These are phyloP conservation scores for Turnera subulata DNA, from an alignment of 345 rosid genomes.

Conservation along the genomic window DNA sequence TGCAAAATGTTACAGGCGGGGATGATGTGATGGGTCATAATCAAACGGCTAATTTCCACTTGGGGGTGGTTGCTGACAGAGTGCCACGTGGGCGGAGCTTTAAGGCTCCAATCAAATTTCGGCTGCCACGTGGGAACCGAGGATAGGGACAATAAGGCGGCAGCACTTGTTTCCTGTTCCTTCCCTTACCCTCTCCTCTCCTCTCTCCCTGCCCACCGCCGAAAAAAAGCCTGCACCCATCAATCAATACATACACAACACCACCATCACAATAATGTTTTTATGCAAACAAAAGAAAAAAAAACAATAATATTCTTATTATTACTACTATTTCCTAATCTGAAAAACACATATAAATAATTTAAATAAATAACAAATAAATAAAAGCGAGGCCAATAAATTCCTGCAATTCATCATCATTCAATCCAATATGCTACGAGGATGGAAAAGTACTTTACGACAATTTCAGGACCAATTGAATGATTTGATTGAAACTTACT, in stretches of 20 bases:
- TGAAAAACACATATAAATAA: too few species aligned
- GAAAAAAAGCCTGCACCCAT: slow-evolving; percentile 23
- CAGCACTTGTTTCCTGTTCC: slow-evolving; percentile 6
- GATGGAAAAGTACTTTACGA: too few species aligned
- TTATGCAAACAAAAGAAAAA: too few species aligned
- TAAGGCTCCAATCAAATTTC: slow-evolving; percentile 25
- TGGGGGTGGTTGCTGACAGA: slow-evolving; percentile 16
- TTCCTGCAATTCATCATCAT: too few species aligned
- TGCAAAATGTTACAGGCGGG: slow-evolving; percentile 24
- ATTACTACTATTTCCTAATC: too few species aligned
- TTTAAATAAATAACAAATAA: too few species aligned
- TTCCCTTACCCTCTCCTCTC: neutral
- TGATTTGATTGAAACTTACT: too few species aligned
- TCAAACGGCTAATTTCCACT: slow-evolving; percentile 33
- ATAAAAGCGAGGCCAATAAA: too few species aligned
- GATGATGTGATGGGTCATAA: slow-evolving; percentile 41
- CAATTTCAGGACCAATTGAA: too few species aligned
- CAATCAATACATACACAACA: neutral
- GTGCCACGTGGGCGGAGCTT: slow-evolving; percentile 30
- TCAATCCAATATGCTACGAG: too few species aligned
- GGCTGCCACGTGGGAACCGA: slow-evolving; percentile 34
- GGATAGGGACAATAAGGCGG: slow-evolving; percentile 22
- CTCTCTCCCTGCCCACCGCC: slow-evolving; percentile 27
- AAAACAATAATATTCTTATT: too few species aligned
- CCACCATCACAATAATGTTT: too few species aligned